These are phyloP conservation scores for Aspergillus egyptiacus DNA, from an alignment of 495 filamentous ascomycete genomes.

Conservation along the genomic window DNA sequence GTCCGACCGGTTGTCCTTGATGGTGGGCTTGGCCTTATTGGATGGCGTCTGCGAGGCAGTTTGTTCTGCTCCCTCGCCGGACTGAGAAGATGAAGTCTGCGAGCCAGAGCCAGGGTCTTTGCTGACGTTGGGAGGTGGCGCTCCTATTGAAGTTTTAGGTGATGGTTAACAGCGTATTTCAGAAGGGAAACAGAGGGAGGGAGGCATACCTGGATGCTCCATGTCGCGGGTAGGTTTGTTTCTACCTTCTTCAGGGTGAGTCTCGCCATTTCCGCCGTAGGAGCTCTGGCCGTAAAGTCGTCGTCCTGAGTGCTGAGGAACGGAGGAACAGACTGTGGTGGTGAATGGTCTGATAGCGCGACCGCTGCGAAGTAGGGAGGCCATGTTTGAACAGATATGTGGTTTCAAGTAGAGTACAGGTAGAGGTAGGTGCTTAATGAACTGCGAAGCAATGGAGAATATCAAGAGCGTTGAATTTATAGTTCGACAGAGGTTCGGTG, in stretches of 20 bases:
- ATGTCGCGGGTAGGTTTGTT: slow-evolving; percentile 19
- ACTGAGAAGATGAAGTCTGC: not conserved
- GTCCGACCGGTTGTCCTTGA: slow-evolving; percentile 28
- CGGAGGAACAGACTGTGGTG: not conserved
- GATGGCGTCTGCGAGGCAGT: slow-evolving; percentile 18
- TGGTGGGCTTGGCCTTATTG: slow-evolving; percentile 35
- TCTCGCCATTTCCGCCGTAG: slow-evolving; percentile 21
- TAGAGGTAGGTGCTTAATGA: not conserved
- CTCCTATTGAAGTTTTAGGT: slow-evolving; percentile 7
- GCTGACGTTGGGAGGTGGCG: slow-evolving; percentile 19
- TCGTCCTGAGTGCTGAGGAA: not conserved
- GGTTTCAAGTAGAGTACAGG: not conserved
- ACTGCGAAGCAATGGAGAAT: too few species aligned
- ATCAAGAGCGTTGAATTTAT: not conserved
- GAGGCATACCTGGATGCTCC: slow-evolving; percentile 24
- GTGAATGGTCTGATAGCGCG: not conserved
- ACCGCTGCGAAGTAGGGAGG: not conserved
- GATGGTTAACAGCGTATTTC: not conserved
- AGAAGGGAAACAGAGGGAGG: not conserved
- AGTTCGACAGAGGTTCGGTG: not conserved
- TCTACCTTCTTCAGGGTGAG: slow-evolving; percentile 7
- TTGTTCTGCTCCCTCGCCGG: not conserved
- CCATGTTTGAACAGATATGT: not conserved
- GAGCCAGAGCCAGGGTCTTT: slow-evolving; percentile 5
- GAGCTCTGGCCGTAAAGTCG: slow-evolving; percentile 20